These are phyloP conservation scores for Solanum chiquidenum DNA, from an alignment of 257 asterid species.

Conservation along the genomic window DNA sequence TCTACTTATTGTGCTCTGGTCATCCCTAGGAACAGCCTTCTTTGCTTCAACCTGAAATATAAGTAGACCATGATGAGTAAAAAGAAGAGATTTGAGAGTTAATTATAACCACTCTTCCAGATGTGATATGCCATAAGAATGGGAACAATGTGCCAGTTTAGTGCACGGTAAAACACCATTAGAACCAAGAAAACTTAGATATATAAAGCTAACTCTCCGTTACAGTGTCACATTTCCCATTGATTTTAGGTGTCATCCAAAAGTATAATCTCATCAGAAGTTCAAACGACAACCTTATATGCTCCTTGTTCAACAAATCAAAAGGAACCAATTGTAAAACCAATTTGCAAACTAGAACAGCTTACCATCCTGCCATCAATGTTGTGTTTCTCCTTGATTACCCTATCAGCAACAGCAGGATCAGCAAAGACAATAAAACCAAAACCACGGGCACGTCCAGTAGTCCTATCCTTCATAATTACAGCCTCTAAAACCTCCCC, in stretches of 20 bases:
- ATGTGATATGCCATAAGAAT: neutral
- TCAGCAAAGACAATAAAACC: constrained; percentile 18
- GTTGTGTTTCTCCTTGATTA: constrained; percentile 18
- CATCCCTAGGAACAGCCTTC: constrained; percentile 24
- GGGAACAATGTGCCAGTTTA: neutral
- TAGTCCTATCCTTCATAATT: constrained; percentile 13
- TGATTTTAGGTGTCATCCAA: neutral
- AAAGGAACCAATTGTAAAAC: neutral
- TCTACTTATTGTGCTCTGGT: constrained; percentile 18
- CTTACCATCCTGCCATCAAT: constrained; percentile 20
- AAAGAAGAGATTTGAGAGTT: neutral
- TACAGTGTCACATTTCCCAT: neutral
- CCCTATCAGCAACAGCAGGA: constrained; percentile 18
- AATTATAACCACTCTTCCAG: neutral
- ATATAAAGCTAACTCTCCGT: neutral
- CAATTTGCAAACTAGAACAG: neutral
- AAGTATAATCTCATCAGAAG: neutral
- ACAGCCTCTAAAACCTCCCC: constrained; percentile 19
- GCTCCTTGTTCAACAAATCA: neutral
- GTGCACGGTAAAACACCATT: neutral
- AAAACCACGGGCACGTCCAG: constrained; percentile 21
- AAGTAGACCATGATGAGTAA: neutral
- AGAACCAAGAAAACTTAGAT: neutral
- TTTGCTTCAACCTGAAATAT: constrained; percentile 16
- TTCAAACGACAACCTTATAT: neutral